Percentiles rank a stretch among this genome's conserved stretches.
These are phyloP conservation scores for Typha latifolia DNA, from an alignment of 176 grass and related monocot genomes.

Conservation along the genomic window DNA sequence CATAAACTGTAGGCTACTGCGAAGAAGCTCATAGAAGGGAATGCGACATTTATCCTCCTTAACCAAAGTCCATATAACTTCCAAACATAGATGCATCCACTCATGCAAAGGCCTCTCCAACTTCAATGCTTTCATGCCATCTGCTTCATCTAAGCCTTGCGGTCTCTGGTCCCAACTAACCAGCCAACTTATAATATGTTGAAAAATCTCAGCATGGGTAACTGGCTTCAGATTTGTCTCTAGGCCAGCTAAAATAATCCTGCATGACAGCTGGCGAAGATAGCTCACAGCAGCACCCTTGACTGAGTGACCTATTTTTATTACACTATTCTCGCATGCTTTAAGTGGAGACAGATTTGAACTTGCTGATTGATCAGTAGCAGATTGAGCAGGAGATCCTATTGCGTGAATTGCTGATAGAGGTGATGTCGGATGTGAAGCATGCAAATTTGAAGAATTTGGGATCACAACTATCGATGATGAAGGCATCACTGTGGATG, in stretches of 20 bases:
- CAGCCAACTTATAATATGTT: slow-evolving; percentile 80
- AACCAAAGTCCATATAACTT: slow-evolving; percentile 89
- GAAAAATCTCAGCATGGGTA: slow-evolving; percentile 78
- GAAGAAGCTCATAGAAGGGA: slow-evolving; percentile 93
- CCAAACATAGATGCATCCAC: slow-evolving; percentile 93
- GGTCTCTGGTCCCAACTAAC: slow-evolving; percentile 77
- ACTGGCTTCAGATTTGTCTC: slow-evolving; percentile 68
- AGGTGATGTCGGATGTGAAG: slow-evolving; percentile 72
- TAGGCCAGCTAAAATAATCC: slow-evolving; percentile 67
- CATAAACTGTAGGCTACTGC: slow-evolving; percentile 77
- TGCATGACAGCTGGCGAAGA: slow-evolving; percentile 73
- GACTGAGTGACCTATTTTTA: slow-evolving; percentile 35
- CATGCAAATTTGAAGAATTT: slow-evolving; percentile 50
- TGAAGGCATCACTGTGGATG: slow-evolving; percentile 32
- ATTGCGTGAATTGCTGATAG: slow-evolving; percentile 64
- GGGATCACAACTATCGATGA: slow-evolving; percentile 32
- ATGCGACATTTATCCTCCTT: slow-evolving; percentile 71
- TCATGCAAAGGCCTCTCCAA: slow-evolving; percentile 70
- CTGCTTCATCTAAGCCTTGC: slow-evolving; percentile 32
- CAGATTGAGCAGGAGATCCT: slow-evolving; percentile 83
- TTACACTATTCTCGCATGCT: slow-evolving; percentile 36
- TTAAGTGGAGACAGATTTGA: slow-evolving; percentile 67
- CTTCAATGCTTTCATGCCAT: slow-evolving; percentile 35
- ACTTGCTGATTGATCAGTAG: slow-evolving; percentile 65
- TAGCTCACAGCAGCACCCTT: slow-evolving; percentile 48